Evolutionary conservation across 169 alveolate species (phyloP).

Genomic region (Plasmodium gonderi): DNA sequence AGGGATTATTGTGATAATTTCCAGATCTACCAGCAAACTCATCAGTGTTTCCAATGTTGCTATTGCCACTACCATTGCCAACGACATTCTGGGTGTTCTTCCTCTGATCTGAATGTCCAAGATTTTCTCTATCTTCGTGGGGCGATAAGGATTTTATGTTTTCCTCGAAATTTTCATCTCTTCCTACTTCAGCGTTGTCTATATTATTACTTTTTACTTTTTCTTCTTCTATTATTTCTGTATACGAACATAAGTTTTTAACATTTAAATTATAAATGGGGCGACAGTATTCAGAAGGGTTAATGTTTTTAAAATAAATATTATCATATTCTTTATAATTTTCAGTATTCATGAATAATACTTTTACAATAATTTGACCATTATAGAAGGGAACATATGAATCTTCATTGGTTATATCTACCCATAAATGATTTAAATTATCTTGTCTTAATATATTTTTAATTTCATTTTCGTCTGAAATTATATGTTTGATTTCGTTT

Average conservation of each 20-base stretch:
- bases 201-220: background rate
- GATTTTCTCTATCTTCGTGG: background rate
- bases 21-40: background rate
- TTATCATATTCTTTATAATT: constrained; percentile 51
- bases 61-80: background rate
- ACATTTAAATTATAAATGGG: constrained; percentile 23
- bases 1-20: background rate
- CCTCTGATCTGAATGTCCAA: background rate
- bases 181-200: constrained; percentile 1
- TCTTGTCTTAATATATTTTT: constrained; percentile 72
- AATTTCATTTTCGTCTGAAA: constrained; percentile 58
- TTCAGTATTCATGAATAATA: constrained; percentile 61
- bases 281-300: background rate
- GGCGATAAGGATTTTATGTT: background rate
- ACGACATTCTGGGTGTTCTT: background rate
- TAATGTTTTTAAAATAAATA: constrained; percentile 37
- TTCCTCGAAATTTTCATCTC: background rate
- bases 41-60: background rate
- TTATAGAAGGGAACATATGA: constrained; percentile 36
- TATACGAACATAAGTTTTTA: constrained; percentile 39
- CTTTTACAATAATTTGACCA: constrained; percentile 48
- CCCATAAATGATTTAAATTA: constrained; percentile 46
- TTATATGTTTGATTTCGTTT: constrained; percentile 2
- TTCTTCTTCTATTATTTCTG: constrained; percentile 2
- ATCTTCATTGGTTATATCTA: constrained; percentile 62